Conservation (phyloP, 2,329 filamentous ascomycete genomes). For the Trichoderma aggressivum region DNA sequence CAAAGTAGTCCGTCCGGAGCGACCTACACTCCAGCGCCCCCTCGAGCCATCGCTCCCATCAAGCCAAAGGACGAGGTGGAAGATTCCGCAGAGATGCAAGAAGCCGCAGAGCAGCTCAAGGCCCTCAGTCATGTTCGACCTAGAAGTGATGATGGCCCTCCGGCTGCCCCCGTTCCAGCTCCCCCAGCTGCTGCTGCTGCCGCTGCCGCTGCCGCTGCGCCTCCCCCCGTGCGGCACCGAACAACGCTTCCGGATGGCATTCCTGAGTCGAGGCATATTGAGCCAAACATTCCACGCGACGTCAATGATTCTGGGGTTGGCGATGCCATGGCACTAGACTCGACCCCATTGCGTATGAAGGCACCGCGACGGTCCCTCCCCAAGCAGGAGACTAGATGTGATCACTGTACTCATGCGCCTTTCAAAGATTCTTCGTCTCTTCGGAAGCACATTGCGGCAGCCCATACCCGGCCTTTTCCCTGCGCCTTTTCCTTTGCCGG, state of each 20-base stretch:
- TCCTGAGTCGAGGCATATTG: conserved; percentile 31
- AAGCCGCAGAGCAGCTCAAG: conserved; percentile 64
- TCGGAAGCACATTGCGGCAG: conserved; percentile 64
- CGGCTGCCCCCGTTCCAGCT: background rate
- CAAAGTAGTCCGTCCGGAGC: conserved; percentile 30
- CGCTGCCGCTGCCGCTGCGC: background rate
- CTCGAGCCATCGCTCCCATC: conserved; percentile 21
- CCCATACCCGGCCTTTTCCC: conserved; percentile 71
- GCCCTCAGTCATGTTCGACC: conserved; percentile 62
- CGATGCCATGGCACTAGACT: conserved; percentile 25
- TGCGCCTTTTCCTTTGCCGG: conserved; percentile 85
- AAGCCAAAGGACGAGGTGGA: conserved; percentile 43
- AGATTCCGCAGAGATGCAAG: conserved; percentile 67
- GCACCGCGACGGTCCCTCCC: conserved; percentile 45
- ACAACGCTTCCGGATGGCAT: conserved; percentile 40
- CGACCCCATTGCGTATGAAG: conserved; percentile 37
- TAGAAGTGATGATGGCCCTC: conserved; percentile 43
- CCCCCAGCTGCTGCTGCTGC: conserved; percentile 1
- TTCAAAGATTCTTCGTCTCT: conserved; percentile 66
- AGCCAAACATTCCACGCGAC: conserved; percentile 32
- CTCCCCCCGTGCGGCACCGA: conserved; percentile 31
- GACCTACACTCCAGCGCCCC: conserved; percentile 23
- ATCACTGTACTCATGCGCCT: conserved; percentile 59
- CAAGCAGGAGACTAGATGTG: conserved; percentile 61
- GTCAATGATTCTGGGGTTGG: conserved; percentile 32